Base-by-base conservation (phyloP, 2,329 filamentous ascomycete genomes). In the Aspergillus novoparasiticus region DNA sequence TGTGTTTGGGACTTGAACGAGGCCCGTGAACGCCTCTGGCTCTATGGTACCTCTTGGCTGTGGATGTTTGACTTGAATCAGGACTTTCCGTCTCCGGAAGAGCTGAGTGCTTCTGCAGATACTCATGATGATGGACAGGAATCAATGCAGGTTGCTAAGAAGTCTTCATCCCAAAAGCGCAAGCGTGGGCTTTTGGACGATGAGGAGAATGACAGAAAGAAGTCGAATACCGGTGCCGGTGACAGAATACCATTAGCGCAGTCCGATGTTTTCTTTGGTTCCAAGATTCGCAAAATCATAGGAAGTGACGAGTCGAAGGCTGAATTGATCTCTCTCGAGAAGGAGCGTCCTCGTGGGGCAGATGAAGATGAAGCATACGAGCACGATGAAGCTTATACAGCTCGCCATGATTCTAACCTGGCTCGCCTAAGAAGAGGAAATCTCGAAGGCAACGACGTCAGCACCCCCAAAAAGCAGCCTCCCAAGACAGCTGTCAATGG, bases 11-110 rank as follows among this genome's bases (percentile, higher is more conserved):
- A 96, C 73, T 83, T 90, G 1, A 82, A 83, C 32, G 74, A 75
- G 32, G 68, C 69, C 9, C 79, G 80, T n/a, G 82, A 87, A 54
- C 86, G 94, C 16, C 79, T 94, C 9, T 98, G 94, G 93, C 80
- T 98, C 23, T 97, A 96, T 72, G 94, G 94, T 8, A 86, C 88
- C 46, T 89, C 87, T 1, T 98, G 93, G 85, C 78, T 99, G 28
- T 93, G 92, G 80, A 98, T 98, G 94, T 87, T 99, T 64, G 93
- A 98, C 75, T 81, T 96, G 34, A 86, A 86, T 23, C 85, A 86
- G 71, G 90, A 97, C 75, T 84, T 95, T 56, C 75, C 80, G 0
- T 74, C 78, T 11, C 71, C 76, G 4, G 77, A 76, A 28, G 73
- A 73, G 34, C 64, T 68, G 8, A 65, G 64, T 46, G 69, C 68